Base-by-base conservation (phyloP, 768 basidiomycete genomes). In the Rhizopogon vulgaris region DNA sequence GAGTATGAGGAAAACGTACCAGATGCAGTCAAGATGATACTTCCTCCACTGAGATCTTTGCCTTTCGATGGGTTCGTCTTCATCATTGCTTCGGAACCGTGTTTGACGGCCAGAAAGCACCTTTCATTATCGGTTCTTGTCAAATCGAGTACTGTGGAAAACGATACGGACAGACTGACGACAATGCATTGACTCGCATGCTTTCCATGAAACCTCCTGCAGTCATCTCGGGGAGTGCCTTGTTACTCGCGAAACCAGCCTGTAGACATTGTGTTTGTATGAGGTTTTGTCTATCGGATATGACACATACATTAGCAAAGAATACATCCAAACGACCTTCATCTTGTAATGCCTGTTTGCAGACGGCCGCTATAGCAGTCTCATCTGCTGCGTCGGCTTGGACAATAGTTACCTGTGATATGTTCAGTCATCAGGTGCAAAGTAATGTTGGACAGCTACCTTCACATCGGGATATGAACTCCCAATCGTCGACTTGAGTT, bases 281-380 rank as follows among this genome's bases (percentile, higher is more conserved):
- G 4, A 41, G 30, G 27, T 37, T 34, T 18, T 25, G 14, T 37
- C 47, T 27, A 1, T 36, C 39, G 41, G 14, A 51, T 36, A 24
- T 10, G 25, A 51, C 24, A 60, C 82, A 48, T 61, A 91, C 94
- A 65, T 97, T 96, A 32, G 94, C 94, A 64, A 94, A 97, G 76
- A 96, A 96, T 56, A 94, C 84, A 58, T 97, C 94, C 11, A 97
- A 74, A 53, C 82, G 78, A 8, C 93, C 92, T 63, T 94, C 85
- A 54, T 96, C 92, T 39, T 78, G 69, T 30, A 92, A 61, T 2
- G 87, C 90, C 52, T 74, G 82, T 52, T 84, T 71, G 65, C 93
- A 92, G 1, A 93, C 65, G 6, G 68, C 70, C 18, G 79, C 73
- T 51, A 96, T 84, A 9, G 84, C 78, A 11, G 68, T 58, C 49